A percentile compares a stretch with the other conserved stretches of the same genome.
Conservation (phyloP, 2,329 filamentous ascomycete species). For the Byssoonygena ceratinophila region DNA sequence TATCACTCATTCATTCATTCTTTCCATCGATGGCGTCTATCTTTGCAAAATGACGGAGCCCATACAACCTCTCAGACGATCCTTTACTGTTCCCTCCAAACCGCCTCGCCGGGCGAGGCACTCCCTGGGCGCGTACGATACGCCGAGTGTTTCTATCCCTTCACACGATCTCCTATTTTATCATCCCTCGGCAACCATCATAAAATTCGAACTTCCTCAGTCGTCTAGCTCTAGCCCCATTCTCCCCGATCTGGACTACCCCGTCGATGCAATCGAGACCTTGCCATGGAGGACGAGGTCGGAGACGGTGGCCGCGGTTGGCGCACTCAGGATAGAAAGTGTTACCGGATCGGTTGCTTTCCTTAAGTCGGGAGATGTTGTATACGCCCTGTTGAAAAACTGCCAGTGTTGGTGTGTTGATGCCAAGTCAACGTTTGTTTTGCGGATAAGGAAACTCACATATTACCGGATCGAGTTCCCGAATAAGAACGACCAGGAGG, state of each 20-base stretch:
- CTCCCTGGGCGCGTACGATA: constrained; percentile 14
- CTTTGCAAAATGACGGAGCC: constrained; percentile 8
- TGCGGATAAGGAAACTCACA: constrained; percentile 69
- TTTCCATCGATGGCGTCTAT: background rate
- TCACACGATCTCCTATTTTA: constrained; percentile 51
- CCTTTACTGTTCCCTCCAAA: constrained; percentile 29
- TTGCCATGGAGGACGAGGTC: constrained; percentile 64
- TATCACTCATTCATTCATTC: background rate
- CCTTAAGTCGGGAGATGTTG: constrained; percentile 68
- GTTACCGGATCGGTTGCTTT: constrained; percentile 80
- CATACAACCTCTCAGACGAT: constrained; percentile 12
- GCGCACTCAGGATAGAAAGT: constrained; percentile 71
- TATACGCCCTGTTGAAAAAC: constrained; percentile 78
- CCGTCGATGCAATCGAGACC: constrained; percentile 48
- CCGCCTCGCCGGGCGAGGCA: constrained; percentile 23
- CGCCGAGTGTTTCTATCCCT: constrained; percentile 20
- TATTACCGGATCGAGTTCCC: constrained; percentile 89
- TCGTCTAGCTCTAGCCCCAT: constrained; percentile 32
- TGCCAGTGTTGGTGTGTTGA: constrained; percentile 93
- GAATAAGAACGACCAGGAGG: constrained; percentile 52
- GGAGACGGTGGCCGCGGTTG: constrained; percentile 73
- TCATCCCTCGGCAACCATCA: constrained; percentile 61
- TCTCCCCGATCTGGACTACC: constrained; percentile 38
- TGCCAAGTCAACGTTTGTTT: constrained; percentile 70
- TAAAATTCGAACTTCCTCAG: constrained; percentile 46